A percentile compares a stretch with the other conserved stretches of the same genome.
Evolutionary conservation across 176 grass and related monocot genomes (phyloP).

Genomic region (Panicum miliaceum): DNA sequence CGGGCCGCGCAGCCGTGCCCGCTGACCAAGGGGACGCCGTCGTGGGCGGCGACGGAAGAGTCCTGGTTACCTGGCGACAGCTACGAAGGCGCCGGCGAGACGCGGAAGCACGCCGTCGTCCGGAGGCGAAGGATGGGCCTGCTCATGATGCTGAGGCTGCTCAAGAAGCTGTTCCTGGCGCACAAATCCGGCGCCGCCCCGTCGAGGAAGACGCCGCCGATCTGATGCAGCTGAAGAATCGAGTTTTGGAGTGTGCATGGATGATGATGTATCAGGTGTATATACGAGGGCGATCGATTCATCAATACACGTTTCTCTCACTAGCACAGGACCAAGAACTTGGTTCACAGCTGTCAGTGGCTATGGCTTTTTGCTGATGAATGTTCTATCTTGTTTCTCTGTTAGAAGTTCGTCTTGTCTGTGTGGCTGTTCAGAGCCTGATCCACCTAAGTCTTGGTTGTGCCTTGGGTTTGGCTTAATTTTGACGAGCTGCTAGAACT

Average conservation of each 20-base stretch:
- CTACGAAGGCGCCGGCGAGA: constrained; percentile 2
- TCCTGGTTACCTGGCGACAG: constrained; percentile 21
- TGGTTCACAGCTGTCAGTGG: not conserved
- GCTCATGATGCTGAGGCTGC: constrained; percentile 73
- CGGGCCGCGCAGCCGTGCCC: constrained; percentile 42
- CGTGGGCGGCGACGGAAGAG: constrained; percentile 22
- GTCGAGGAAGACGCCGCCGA: constrained; percentile 41
- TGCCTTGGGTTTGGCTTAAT: constrained; percentile 11
- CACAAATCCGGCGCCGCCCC: constrained; percentile 34
- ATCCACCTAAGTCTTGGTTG: constrained; percentile 1
- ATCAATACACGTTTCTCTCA: constrained; percentile 27
- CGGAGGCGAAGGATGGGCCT: constrained; percentile 57
- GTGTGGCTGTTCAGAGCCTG: not conserved
- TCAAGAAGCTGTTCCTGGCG: constrained; percentile 81
- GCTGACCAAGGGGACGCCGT: constrained; percentile 39
- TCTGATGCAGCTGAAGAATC: constrained; percentile 29
- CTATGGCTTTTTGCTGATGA: constrained; percentile 6
- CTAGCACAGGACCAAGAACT: constrained; percentile 2
- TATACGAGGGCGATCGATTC: constrained; percentile 1
- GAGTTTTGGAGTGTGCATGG: not conserved
- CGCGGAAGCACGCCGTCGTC: constrained; percentile 45
- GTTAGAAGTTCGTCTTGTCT: not conserved
- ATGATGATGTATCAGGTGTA: constrained; percentile 36
- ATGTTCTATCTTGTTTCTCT: constrained; percentile 28
- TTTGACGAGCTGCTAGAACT: not conserved